Evolutionary conservation across 225 moss, liverwort and hornwort species (phyloP), one percentile per base, ranked within the genome.

Genomic region (Asterella californica): DNA sequence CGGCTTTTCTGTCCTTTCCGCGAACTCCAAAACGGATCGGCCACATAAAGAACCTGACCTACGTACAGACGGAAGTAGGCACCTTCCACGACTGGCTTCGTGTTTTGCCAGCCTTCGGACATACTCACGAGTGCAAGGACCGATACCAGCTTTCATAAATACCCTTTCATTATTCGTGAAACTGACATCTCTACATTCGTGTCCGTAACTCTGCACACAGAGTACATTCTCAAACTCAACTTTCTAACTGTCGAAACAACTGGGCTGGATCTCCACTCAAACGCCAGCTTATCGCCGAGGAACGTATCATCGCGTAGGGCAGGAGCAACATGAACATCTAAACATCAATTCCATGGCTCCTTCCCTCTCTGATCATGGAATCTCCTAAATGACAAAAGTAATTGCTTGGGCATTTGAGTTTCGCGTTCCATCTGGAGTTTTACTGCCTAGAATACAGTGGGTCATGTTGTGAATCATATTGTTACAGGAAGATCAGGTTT

Each of bases 401-500:
- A 45, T 24, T 70, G 45, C 10, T n/a, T 70, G 70, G 11, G 22
- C 24, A n/a, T 70, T 65, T 46, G 24, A 70, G 45, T 42, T 22
- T 45, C 37, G 45, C n/a, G 18, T 70, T 24, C 21, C 70, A 6
- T 10, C 7, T 10, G 67, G 34, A 36, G 34, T 67, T 15, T 17
- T 67, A 67, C 15, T 36, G 19, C 24, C 24, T 45, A 25, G 45
- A 70, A 33, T 70, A 70, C 42, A 45, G 22, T 45, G 18, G 14
- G 22, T 59, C 65, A 25, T 65, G 11, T 65, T 10, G n/a, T n/a
- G n/a, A 34, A 72, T 84, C 77, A 85, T 42, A 85, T 72, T 62
- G 86, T 78, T 65, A 94, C 82, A 50, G 92, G 87, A 76, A 94
- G 30, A 71, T 84, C 91, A 36, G 90, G 81, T 80, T 92, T 86